phyloP scores from a whole-genome alignment of 2,329 filamentous ascomycete species.

The Pseudocercospora eumusae region DNA sequence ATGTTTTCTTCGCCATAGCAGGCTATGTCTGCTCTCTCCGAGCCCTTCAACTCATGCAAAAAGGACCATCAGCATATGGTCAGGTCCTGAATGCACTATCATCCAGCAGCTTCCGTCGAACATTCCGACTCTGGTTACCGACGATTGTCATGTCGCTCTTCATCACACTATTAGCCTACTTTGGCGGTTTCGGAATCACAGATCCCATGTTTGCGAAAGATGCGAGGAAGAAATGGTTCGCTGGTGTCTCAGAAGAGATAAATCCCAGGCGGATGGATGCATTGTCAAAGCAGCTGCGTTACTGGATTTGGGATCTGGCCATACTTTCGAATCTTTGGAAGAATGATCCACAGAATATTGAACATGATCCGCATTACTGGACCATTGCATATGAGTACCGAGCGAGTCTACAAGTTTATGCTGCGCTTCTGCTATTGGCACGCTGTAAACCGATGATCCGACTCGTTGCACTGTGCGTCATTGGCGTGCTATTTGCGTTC shows the following conservation, averaged over 20 bases:
- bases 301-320: background rate
- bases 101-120: background rate
- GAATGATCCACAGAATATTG: background rate
- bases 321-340: background rate
- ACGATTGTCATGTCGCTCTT: background rate
- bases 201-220: background rate
- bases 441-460: background rate
- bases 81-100: background rate
- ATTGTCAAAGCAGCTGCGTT: background rate
- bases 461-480: background rate
- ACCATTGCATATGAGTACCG: background rate
- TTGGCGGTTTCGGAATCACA: background rate
- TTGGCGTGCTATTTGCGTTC: background rate
- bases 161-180: background rate
- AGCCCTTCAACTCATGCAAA: background rate
- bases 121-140: background rate
- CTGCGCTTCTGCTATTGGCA: background rate
- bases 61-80: background rate
- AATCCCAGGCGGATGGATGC: background rate
- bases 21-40: background rate
- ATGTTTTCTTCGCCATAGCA: constrained; percentile 1
- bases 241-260: background rate
- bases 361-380: background rate
- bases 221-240: background rate
- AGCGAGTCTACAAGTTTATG: background rate